A percentile compares a stretch with the other conserved stretches of the same genome.
Conservation (phyloP, 2,329 filamentous ascomycete genomes). For the Paracamarosporium sp. region DNA sequence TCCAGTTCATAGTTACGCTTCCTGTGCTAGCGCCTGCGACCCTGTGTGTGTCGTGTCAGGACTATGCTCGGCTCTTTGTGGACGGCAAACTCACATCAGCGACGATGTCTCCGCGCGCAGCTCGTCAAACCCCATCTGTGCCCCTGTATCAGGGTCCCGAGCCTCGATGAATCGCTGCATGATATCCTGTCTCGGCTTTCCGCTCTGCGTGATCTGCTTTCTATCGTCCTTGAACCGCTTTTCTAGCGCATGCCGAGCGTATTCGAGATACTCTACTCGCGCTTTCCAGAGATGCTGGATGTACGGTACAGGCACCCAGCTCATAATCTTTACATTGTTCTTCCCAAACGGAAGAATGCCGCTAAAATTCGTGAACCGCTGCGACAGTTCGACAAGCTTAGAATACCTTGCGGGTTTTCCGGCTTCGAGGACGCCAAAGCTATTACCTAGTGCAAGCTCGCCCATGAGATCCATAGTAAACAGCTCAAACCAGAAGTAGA, state of each 20-base stretch:
- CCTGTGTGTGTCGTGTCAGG: neutral
- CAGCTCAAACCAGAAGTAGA: slow-evolving; percentile 25
- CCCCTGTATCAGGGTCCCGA: slow-evolving; percentile 18
- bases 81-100: slow-evolving; percentile 11
- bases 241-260: slow-evolving; percentile 16
- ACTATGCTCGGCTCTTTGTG: neutral
- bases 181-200: slow-evolving; percentile 21
- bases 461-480: slow-evolving; percentile 27
- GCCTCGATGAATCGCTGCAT: slow-evolving; percentile 26
- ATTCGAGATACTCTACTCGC: slow-evolving; percentile 20
- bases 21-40: slow-evolving; percentile 21
- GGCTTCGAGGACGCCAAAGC: slow-evolving; percentile 19
- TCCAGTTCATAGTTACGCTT: slow-evolving; percentile 24
- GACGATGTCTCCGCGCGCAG: slow-evolving; percentile 20
- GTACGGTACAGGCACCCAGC: slow-evolving; percentile 18
- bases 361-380: slow-evolving; percentile 17
- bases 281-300: slow-evolving; percentile 17
- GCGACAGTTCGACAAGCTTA: slow-evolving; percentile 18
- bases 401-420: slow-evolving; percentile 20
- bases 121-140: slow-evolving; percentile 21
- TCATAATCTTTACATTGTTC: slow-evolving; percentile 14
- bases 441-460: slow-evolving; percentile 18
- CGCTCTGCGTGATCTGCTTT: slow-evolving; percentile 11
- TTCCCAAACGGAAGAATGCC: slow-evolving; percentile 22
- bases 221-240: slow-evolving; percentile 17